Base-by-base conservation (phyloP, 2,329 filamentous ascomycete species). In the Acephala macrosclerotiorum region DNA sequence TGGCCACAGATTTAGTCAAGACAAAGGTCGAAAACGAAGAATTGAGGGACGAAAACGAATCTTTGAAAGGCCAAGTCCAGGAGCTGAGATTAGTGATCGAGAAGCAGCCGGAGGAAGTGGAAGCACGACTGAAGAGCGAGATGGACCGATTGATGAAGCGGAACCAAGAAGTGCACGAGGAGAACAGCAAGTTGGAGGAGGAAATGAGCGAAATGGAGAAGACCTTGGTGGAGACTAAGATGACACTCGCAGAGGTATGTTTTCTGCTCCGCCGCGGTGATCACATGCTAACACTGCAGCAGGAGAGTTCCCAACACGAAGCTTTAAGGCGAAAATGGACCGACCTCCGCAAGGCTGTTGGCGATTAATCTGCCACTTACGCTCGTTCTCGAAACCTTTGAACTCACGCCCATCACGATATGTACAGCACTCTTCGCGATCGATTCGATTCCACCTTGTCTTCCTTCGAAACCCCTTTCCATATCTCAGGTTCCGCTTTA, bases 21-120 rank as follows among this genome's bases (percentile, higher is more conserved):
- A 91, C 93, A 49, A 97, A 98, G 79, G 93, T 99, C 4, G 91
- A 97, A 75, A 98, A 98, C 73, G 92, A 97, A 75, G 91, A 93
- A 75, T 82, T 99, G 45, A 88, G 88, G 55, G 96, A 99, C 74
- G 87, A 94, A 77, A 97, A 97, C 73, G 96, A 99, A 78, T 92
- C 89, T 57, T 82, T 98, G 70, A 91, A 89, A 76, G 89, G 91
- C 11, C 93, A 97, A 77, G 93, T 97, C 22, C 86, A 87, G 63
- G 94, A 97, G 79, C 83, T 99, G 65, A 90, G 92, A 75, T 87
- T 89, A 56, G 90, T 98, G 42, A 94, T 98, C 35, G 92, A 97
- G 76, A 91, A 89, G 72, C 96, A 98, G 79, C 94, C 95, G 0
- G 88, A 88, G 49, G 94, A 98, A 77, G 89, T 98, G 5, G 96